phyloP scores from a whole-genome alignment of 225 moss, liverwort and hornwort genomes.

The Thuidium tamariscinum region DNA sequence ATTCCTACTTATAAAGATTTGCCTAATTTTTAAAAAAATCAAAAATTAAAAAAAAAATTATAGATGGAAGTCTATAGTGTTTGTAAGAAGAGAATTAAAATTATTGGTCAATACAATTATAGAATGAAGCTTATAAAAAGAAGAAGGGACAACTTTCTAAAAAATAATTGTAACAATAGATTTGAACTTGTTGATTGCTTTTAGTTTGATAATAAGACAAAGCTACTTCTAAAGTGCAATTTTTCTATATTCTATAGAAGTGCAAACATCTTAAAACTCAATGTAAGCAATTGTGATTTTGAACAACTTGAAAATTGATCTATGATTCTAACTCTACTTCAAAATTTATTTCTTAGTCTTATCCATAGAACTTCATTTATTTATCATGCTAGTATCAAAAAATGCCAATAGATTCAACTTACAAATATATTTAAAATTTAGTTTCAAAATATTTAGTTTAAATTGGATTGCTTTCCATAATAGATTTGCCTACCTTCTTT shows the following conservation, averaged over 20 bases:
- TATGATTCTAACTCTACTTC: accelerated
- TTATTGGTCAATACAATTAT: accelerated
- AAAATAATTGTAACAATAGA: background rate
- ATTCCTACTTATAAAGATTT: no score
- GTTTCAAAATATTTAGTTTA: background rate
- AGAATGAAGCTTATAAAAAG: accelerated
- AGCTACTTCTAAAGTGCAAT: accelerated
- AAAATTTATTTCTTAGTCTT: accelerated
- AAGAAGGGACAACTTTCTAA: accelerated
- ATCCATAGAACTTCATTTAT: background rate
- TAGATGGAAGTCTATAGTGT: accelerated
- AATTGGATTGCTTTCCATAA: background rate
- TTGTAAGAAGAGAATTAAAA: background rate
- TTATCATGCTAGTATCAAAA: background rate
- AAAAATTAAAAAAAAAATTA: no score
- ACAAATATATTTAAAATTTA: background rate
- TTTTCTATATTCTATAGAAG: accelerated
- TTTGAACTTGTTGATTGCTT: background rate
- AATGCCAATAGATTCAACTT: background rate
- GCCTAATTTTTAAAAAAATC: no score
- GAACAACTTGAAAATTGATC: background rate
- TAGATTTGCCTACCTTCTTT: background rate
- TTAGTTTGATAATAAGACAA: background rate
- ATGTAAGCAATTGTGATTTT: background rate
- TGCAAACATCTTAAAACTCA: background rate